A percentile compares a stretch with the other conserved stretches of the same genome.
These are phyloP conservation scores for Penicillium sp. DNA, from an alignment of 2,329 filamentous ascomycete species.

Conservation along the genomic window DNA sequence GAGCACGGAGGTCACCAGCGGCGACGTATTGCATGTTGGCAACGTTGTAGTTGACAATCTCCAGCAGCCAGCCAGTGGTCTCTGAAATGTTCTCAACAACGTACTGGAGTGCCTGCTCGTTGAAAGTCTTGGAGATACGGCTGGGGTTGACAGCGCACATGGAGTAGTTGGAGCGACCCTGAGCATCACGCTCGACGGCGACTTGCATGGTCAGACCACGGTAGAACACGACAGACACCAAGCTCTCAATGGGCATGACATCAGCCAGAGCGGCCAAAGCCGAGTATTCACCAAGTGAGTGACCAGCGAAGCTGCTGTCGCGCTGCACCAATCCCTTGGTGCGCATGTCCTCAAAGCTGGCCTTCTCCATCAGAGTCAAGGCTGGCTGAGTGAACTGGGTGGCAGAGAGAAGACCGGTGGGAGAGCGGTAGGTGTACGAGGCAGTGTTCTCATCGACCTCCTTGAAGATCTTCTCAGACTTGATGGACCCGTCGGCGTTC, in stretches of 20 bases:
- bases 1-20: slow-evolving; percentile 65
- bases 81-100: slow-evolving; percentile 94
- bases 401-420: slow-evolving; percentile 88
- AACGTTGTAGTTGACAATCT: slow-evolving; percentile 95
- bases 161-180: slow-evolving; percentile 45
- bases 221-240: slow-evolving; percentile 99
- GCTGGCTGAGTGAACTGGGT: slow-evolving; percentile 99
- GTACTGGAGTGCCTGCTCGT: slow-evolving; percentile 94
- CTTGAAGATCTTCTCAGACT: slow-evolving; percentile 99
- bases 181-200: slow-evolving; percentile 11
- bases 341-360: slow-evolving; percentile 98
- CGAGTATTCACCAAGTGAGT: slow-evolving; percentile 97
- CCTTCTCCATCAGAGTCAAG: slow-evolving; percentile 98
- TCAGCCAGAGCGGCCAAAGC: slow-evolving; percentile 93
- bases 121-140: slow-evolving; percentile 97
- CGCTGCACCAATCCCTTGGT: slow-evolving; percentile 92
- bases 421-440: slow-evolving; percentile 95
- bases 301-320: slow-evolving; percentile 95
- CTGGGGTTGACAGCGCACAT: slow-evolving; percentile 99
- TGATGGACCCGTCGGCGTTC: slow-evolving; percentile 83
- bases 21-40: slow-evolving; percentile 70
- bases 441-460: slow-evolving; percentile 89
- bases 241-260: slow-evolving; percentile 98
- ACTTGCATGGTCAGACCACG: slow-evolving; percentile 54
- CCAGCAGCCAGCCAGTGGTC: slow-evolving; percentile 89